Evolutionary conservation across 192 early-diverging fungal genomes (phyloP).

Genomic region (Phlyctochytrium planicorne): DNA sequence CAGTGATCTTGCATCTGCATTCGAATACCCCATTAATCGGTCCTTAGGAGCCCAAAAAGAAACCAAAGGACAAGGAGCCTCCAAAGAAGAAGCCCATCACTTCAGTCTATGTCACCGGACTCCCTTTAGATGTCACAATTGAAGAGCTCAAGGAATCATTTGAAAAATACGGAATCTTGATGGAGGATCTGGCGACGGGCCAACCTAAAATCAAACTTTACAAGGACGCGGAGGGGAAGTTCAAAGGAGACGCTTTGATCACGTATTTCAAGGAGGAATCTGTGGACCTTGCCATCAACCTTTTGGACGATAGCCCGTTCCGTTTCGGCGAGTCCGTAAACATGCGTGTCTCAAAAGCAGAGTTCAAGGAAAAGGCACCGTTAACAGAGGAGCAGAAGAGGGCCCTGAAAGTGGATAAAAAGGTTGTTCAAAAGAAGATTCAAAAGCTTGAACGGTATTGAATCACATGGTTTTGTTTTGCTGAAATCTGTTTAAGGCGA

Average conservation of each 20-base stretch:
- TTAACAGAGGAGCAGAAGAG: not conserved
- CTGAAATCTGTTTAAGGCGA: conserved; percentile 53
- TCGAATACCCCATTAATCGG: not conserved
- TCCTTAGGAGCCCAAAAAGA: conserved; percentile 1
- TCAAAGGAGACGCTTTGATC: conserved; percentile 92
- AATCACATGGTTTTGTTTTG: not conserved
- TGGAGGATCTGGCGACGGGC: conserved; percentile 66
- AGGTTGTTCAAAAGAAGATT: conserved; percentile 39
- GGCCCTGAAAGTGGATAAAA: conserved; percentile 36
- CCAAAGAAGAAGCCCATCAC: conserved; percentile 66
- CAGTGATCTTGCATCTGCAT: no score
- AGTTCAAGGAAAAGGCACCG: conserved; percentile 71
- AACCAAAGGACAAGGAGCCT: not conserved
- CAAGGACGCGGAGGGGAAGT: conserved; percentile 56
- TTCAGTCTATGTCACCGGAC: conserved; percentile 80
- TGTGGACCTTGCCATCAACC: conserved; percentile 76
- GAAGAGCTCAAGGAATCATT: conserved; percentile 77
- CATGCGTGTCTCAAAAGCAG: conserved; percentile 77
- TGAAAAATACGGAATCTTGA: conserved; percentile 76
- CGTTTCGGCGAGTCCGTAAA: conserved; percentile 61
- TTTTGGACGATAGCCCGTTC: conserved; percentile 86
- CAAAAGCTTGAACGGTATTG: conserved; percentile 72
- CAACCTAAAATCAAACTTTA: conserved; percentile 92
- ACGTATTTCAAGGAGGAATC: conserved; percentile 90
- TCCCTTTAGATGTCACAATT: conserved; percentile 77